Base-by-base conservation (phyloP, 2,329 filamentous ascomycete species). In the Sclerotinia nivalis region DNA sequence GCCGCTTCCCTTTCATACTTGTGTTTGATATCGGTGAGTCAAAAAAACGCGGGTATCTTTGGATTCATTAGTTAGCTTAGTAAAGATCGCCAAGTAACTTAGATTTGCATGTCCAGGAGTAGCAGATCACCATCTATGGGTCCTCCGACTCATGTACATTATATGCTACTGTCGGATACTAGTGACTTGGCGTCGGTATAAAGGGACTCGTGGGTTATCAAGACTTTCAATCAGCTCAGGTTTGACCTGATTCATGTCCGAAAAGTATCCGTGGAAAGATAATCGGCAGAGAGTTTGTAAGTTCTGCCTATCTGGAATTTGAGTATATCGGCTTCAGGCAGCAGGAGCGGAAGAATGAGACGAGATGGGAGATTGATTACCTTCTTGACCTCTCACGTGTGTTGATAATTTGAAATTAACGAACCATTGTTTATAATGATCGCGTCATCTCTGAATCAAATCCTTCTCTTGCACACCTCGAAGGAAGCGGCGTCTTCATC, bases 101-200 rank as follows among this genome's bases (percentile, higher is more conserved):
- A 40, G 55, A 59, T 59, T 37, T 18, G n/a, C 56, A 43, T 59
- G 34, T 59, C n/a, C n/a, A n/a, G 13, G 56, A 9, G 22, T 18
- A 18, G 25, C 56, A 59, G 56, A 59, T 59, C 56, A n/a, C 22
- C 34, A 43, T 59, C n/a, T 59, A 8, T 59, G 37, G 37, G 34
- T 25, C 15, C 37, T 25, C 2, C 13, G 56, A 40, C 34, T 6
- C 7, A 25, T 43, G 12, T 59, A 28, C 40, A 18, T 43, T 25
- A 43, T 59, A 25, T 43, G 4, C 37, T 59, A 8, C 37, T n/a
- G 13, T 40, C 34, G 34, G 34, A 15, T n/a, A 25, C 34, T 34
- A 40, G 22, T 59, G 56, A 34, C 56, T 34, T 43, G 22, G 56
- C 37, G 56, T 18, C 43, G n/a, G 8, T 49, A 25, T 13, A 40